These are phyloP conservation scores for Wickerhamomyces tratensis DNA, from an alignment of 805 yeast species.

Conservation along the genomic window DNA sequence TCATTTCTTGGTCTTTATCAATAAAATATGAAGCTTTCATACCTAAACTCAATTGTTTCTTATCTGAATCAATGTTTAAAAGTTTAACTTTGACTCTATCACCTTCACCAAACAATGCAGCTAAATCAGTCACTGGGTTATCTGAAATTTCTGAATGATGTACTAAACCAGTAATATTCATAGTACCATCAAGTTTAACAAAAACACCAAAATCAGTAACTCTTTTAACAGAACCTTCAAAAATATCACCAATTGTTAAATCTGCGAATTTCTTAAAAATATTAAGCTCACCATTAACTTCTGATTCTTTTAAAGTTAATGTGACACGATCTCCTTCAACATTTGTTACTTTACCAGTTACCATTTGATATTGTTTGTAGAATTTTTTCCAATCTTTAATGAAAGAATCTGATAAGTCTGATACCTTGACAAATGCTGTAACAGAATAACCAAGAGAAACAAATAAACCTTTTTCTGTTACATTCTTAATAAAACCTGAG, in stretches of 20 bases:
- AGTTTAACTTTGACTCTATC: constrained; percentile 85
- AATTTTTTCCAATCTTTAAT: constrained; percentile 83
- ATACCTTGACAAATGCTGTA: constrained; percentile 71
- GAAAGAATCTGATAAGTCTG: constrained; percentile 73
- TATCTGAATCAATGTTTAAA: constrained; percentile 48
- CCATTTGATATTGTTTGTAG: constrained; percentile 61
- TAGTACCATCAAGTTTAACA: constrained; percentile 67
- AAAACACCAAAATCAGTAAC: constrained; percentile 90
- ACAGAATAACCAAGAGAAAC: constrained; percentile 63
- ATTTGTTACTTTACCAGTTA: constrained; percentile 61
- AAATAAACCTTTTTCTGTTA: constrained; percentile 69
- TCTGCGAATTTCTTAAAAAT: constrained; percentile 55
- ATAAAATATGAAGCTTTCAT: constrained; percentile 89
- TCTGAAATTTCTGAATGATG: constrained; percentile 82
- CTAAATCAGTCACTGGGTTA: constrained; percentile 45
- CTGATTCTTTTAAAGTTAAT: constrained; percentile 74
- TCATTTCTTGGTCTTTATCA: constrained; percentile 22
- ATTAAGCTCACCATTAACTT: constrained; percentile 60
- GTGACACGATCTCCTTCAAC: constrained; percentile 56
- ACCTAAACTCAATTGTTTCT: constrained; percentile 77
- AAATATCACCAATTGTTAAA: constrained; percentile 57
- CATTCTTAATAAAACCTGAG: constrained; percentile 70
- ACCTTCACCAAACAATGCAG: constrained; percentile 72
- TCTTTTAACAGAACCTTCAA: constrained; percentile 68
- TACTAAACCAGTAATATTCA: constrained; percentile 75